A percentile compares a stretch with the other conserved stretches of the same genome.
Conservation (phyloP, 225 moss, liverwort and hornwort genomes). For the Sphagnum contortum region DNA sequence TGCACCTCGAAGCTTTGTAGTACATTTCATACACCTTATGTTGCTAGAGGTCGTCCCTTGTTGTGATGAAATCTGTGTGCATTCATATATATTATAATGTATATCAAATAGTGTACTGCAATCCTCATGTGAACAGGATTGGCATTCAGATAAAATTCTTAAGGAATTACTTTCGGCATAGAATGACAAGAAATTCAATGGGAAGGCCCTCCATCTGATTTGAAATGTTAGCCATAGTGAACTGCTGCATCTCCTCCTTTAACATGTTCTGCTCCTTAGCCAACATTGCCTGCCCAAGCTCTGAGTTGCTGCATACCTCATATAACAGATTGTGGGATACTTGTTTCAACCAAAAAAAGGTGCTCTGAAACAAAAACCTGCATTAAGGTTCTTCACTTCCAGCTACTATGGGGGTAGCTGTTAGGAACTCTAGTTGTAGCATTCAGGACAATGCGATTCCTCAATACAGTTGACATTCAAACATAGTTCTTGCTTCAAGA, state of each 20-base stretch:
- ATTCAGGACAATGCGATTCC: too few species aligned
- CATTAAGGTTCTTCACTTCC: too few species aligned
- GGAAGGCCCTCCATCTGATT: slow-evolving; percentile 90
- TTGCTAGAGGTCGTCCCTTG: slow-evolving; percentile 81
- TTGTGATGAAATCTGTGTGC: slow-evolving; percentile 2
- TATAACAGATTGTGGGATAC: background rate
- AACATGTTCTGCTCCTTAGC: slow-evolving; percentile 46
- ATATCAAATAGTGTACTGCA: too few species aligned
- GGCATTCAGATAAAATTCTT: too few species aligned
- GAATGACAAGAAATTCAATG: slow-evolving; percentile 79
- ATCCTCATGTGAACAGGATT: too few species aligned
- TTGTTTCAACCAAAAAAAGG: too few species aligned
- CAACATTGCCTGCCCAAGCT: slow-evolving; percentile 75
- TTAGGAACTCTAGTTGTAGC: too few species aligned
- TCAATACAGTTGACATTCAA: too few species aligned
- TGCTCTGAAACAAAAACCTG: too few species aligned
- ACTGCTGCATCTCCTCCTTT: slow-evolving; percentile 68
- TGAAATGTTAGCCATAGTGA: slow-evolving; percentile 92
- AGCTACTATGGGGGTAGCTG: too few species aligned
- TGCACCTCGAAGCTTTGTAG: slow-evolving; percentile 72
- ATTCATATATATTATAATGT: too few species aligned
- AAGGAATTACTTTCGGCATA: slow-evolving; percentile 12
- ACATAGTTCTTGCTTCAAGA: too few species aligned
- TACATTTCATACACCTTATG: slow-evolving; percentile 95
- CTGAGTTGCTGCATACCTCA: slow-evolving; percentile 43